These are phyloP conservation scores for Chalara sp. DNA, from an alignment of 2,329 filamentous ascomycete species.

Conservation along the genomic window DNA sequence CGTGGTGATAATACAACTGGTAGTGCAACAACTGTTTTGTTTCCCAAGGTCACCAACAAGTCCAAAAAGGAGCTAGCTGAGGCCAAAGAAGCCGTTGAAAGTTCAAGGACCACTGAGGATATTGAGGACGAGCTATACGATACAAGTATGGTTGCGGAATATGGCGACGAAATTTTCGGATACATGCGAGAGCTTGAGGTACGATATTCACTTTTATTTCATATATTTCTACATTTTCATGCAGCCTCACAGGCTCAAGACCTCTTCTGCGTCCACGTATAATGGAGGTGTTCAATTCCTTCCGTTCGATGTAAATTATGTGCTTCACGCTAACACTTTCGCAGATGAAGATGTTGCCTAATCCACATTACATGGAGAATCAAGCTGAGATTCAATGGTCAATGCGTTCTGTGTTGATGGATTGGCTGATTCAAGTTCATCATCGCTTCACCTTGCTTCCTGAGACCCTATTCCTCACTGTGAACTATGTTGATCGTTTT, in stretches of 20 bases:
- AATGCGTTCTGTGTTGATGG: slow-evolving; percentile 94
- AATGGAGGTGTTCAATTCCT: neutral
- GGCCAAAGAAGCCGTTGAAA: slow-evolving; percentile 33
- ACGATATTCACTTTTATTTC: slow-evolving; percentile 10
- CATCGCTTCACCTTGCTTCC: slow-evolving; percentile 83
- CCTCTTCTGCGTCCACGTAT: slow-evolving; percentile 2
- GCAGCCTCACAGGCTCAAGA: too few relatives aligned
- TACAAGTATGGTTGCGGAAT: slow-evolving; percentile 96
- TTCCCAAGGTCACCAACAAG: slow-evolving; percentile 64
- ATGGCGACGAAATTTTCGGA: slow-evolving; percentile 88
- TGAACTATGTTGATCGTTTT: slow-evolving; percentile 97
- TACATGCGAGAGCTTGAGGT: slow-evolving; percentile 91
- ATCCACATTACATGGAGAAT: slow-evolving; percentile 91
- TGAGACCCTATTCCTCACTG: slow-evolving; percentile 88
- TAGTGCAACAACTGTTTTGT: slow-evolving; percentile 57
- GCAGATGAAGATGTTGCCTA: slow-evolving; percentile 74
- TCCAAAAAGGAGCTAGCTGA: slow-evolving; percentile 66
- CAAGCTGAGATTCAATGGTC: slow-evolving; percentile 99
- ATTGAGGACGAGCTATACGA: slow-evolving; percentile 87
- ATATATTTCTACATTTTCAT: too few relatives aligned
- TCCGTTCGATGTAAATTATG: slow-evolving; percentile 7
- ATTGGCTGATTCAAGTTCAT: slow-evolving; percentile 97
- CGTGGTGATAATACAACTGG: slow-evolving; percentile 67
- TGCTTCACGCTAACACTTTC: slow-evolving; percentile 22
- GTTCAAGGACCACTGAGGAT: slow-evolving; percentile 53